Evolutionary conservation across 306 rosid genomes (phyloP).

Genomic region (Cyamopsis tetragonoloba): DNA sequence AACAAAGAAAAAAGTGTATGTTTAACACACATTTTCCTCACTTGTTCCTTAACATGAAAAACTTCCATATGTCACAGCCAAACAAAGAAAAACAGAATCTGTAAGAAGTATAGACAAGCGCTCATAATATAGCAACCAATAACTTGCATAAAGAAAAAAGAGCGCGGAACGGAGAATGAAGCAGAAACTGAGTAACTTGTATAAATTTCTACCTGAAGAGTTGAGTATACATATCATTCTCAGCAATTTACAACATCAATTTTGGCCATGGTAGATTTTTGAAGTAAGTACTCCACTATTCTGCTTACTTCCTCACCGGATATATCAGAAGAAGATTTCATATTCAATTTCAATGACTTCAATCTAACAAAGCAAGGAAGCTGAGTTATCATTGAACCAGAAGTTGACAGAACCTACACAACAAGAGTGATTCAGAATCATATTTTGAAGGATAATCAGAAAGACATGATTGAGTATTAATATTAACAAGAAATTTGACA

Average conservation of each 20-base stretch:
- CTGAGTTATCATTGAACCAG: neutral
- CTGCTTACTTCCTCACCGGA: neutral
- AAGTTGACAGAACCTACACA: neutral
- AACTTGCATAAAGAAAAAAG: neutral
- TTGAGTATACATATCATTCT: neutral
- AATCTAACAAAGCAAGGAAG: slow-evolving; percentile 22
- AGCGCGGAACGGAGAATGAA: neutral
- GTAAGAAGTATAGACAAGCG: neutral
- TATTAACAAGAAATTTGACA: neutral
- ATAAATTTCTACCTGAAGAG: neutral
- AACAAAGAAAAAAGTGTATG: neutral
- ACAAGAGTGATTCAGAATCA: neutral
- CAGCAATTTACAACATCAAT: slow-evolving; percentile 1
- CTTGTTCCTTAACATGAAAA: neutral
- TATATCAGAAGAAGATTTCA: neutral
- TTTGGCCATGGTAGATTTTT: slow-evolving; percentile 18
- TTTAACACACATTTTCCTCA: neutral
- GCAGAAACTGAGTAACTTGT: neutral
- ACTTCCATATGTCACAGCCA: neutral
- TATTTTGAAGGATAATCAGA: neutral
- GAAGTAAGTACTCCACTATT: slow-evolving; percentile 13
- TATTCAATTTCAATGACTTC: slow-evolving; percentile 17
- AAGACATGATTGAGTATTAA: neutral
- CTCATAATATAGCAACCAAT: neutral
- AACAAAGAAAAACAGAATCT: neutral